A percentile compares a stretch with the other conserved stretches of the same genome.
Evolutionary conservation across 441 rosid genomes (phyloP).

Genomic region (Populus hybrid): DNA sequence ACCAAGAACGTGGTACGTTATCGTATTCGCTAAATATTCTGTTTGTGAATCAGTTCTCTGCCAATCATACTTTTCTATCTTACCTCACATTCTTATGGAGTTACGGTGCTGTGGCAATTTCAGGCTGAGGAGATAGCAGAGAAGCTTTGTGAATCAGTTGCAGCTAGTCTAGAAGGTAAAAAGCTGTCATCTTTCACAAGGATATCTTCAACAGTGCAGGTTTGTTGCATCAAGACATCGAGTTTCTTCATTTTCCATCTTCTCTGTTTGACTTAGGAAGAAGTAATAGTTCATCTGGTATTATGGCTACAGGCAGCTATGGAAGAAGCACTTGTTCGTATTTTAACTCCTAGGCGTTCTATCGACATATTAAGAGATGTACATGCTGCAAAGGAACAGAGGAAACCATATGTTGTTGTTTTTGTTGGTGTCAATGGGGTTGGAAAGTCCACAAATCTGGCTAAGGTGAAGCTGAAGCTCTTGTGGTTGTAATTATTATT

Average conservation of each 20-base stretch:
- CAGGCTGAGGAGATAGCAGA: conserved; percentile 99
- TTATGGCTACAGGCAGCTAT: conserved; percentile 69
- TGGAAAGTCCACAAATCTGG: conserved; percentile 95
- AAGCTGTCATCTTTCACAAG: conserved; percentile 93
- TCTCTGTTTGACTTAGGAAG: neutral
- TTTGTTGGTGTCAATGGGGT: conserved; percentile 99
- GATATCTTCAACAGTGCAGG: conserved; percentile 96
- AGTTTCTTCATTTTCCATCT: neutral
- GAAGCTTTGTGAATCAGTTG: conserved; percentile 97
- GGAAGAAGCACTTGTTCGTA: conserved; percentile 96
- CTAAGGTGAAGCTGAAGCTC: conserved; percentile 52
- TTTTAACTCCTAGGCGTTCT: conserved; percentile 92
- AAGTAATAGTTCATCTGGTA: neutral
- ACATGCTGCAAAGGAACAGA: conserved; percentile 84
- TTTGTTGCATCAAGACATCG: conserved; percentile 15
- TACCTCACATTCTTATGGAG: neutral
- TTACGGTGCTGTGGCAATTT: conserved; percentile 15
- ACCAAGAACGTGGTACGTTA: conserved; percentile 96
- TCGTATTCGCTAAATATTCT: conserved; percentile 1
- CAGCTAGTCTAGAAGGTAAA: conserved; percentile 95
- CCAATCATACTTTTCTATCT: neutral
- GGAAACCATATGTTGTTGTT: conserved; percentile 87
- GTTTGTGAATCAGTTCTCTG: neutral
- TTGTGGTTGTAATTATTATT: neutral
- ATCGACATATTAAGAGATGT: conserved; percentile 94